Evolutionary conservation across 192 early-diverging fungal genomes (phyloP).

Genomic region (Coemansia sp.): DNA sequence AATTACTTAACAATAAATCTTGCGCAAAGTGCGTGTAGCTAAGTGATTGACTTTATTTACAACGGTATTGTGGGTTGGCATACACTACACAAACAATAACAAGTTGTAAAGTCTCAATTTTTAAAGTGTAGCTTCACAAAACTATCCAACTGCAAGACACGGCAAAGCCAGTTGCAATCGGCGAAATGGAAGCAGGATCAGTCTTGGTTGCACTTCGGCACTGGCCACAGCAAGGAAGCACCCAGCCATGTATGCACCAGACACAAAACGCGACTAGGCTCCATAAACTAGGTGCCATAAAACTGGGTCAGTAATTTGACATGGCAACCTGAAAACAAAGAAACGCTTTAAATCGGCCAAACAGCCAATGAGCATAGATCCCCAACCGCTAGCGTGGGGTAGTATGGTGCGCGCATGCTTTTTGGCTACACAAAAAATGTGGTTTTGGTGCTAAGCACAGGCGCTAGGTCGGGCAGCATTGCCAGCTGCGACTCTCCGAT

Average conservation of each 20-base stretch:
- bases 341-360: not conserved
- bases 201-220: slow-evolving; percentile 46
- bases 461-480: not conserved
- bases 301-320: slow-evolving; percentile 48
- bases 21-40: no score
- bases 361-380: not conserved
- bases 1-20: no score
- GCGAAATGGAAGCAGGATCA: slow-evolving; percentile 23
- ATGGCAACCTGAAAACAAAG: slow-evolving; percentile 21
- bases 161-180: slow-evolving; percentile 8
- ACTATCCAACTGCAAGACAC: slow-evolving; percentile 18
- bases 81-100: no score
- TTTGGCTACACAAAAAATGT: not conserved
- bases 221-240: slow-evolving; percentile 25
- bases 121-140: slow-evolving; percentile 18
- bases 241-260: slow-evolving; percentile 35
- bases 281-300: slow-evolving; percentile 14
- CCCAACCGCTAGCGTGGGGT: not conserved
- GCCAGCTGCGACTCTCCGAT: slow-evolving; percentile 14
- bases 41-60: no score
- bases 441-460: not conserved
- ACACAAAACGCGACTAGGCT: slow-evolving; percentile 18
- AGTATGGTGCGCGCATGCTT: not conserved
- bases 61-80: no score
- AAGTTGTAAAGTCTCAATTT: not conserved